Evolutionary conservation across 108 stramenopile genomes (phyloP), one percentile per base, ranked within the genome.

Genomic region (Cyclotella baltica): DNA sequence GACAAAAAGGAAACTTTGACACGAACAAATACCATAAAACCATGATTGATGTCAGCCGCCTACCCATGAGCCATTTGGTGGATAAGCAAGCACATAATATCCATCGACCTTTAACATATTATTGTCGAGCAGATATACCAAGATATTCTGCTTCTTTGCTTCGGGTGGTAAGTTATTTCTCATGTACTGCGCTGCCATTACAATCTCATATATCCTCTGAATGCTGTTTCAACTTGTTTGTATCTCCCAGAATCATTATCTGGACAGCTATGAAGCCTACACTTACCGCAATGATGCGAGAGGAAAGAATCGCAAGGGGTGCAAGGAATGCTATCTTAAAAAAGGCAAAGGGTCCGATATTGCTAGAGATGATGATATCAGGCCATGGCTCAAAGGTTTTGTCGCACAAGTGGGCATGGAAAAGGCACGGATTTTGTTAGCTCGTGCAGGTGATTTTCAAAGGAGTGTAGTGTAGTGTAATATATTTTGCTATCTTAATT

Each of bases 251-350:
- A 43, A 88, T 80, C 89, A 90, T 52, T 90, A 90, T 57, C 53
- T 88, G 52, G 89, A 85, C 35, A 77, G 77, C 65, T 80, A 50
- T 22, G 78, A 87, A 37, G 82, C 86, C 59, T 90, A 88, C 56
- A 62, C 75, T 2, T 90, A 86, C 55, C 89, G 89, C 46, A 67
- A 88, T 30, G 89, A 90, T 78, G 72, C 87, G 1, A 46, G 73
- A 67, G 65, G 30, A 56, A 50, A 57, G 22, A 56, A 37, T 19
- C 52, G 31, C 6, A 43, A 43, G 40, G 40, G 40, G 13, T 43
- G 40, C 40, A 67, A 67, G 33, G 22, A 69, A 25, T 57, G 31
- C 33, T 71, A 57, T 27, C 6, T 16, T n/a, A 20, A 71, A 25
- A 71, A 71, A 57, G 70, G 55, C 2, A 35, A 43, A 28, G 56